Conservation (phyloP, 768 basidiomycete species). For the Lactifluus hygrophoroides region DNA sequence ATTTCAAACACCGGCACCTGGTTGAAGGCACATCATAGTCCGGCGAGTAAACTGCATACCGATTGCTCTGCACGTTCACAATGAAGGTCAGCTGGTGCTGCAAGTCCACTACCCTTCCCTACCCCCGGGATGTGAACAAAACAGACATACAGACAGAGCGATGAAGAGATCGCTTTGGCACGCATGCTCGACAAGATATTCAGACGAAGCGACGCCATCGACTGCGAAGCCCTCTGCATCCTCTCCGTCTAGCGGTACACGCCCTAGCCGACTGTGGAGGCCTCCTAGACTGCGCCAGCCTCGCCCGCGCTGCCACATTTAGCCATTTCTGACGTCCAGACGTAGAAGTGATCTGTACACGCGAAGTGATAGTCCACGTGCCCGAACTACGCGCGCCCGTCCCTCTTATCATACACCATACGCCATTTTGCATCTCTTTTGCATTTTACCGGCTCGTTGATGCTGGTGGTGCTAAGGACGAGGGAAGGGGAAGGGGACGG, state of each 20-base stretch:
- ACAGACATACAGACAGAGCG: too few relatives aligned
- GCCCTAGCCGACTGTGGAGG: slow-evolving; percentile 89
- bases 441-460: slow-evolving; percentile 61
- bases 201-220: too few relatives aligned
- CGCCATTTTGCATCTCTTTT: slow-evolving; percentile 90
- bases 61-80: too few relatives aligned
- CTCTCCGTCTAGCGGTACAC: slow-evolving; percentile 81
- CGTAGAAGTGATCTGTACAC: slow-evolving; percentile 77
- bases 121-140: too few relatives aligned
- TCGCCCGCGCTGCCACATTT: slow-evolving; percentile 87
- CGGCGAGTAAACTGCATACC: too few relatives aligned
- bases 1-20: too few relatives aligned
- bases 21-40: too few relatives aligned
- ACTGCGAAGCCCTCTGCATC: too few relatives aligned
- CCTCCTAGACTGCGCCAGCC: slow-evolving; percentile 87
- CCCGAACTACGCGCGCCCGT: slow-evolving; percentile 85
- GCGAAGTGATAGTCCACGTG: slow-evolving; percentile 71
- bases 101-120: too few relatives aligned
- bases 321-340: slow-evolving; percentile 89
- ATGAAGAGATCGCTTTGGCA: slow-evolving; percentile 85
- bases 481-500: not conserved
- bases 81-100: too few relatives aligned
- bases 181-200: slow-evolving; percentile 91
- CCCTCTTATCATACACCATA: slow-evolving; percentile 88
- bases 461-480: not conserved